Base-by-base conservation (phyloP, 495 filamentous ascomycete species). In the Podospora bellae-mahoneyi region DNA sequence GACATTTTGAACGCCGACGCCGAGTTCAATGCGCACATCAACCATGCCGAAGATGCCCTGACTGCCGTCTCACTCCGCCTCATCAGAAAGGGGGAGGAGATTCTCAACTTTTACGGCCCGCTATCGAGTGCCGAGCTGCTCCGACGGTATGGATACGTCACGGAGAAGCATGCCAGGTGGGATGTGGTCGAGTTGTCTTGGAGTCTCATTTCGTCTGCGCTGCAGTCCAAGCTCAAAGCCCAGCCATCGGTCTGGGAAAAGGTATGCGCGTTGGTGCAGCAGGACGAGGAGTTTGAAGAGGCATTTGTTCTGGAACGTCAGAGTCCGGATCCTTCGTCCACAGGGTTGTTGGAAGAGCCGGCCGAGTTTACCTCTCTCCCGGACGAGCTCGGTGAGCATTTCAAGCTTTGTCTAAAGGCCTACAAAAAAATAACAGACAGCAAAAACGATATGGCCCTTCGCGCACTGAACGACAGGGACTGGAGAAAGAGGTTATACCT, bases 1-100 rank as follows among this genome's bases (percentile, higher is more conserved):
- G 94, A 98, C 76, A 88, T 97, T 69, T 85, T 97, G 15, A 98
- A 98, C 74, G 94, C 94, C 1, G 91, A 98, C 75, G 92, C 91
- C 2, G 88, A 91, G 70, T 88, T 88, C 64, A 96, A 96, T 67
- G 87, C 91, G 10, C 88, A 89, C 62, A 86, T 94, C 7, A 91
- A 89, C 72, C 90, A 94, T 72, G 87, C 87, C 66, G 86, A 87
- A 58, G 82, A 84, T 9, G 78, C 77, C 30, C 77, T 94, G 26
- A 85, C 86, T 18, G 92, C 92, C 79, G 88, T 86, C 60, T 80
- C 89, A 2, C 82, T 91, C 68, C 85, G 88, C 62, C 74, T 84
- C 0, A 91, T 97, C 70, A 73, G 72, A 9, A 81, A 83, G 5
- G 90, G 90, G n/a, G 87, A 92, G 64, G 92, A 97, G 74, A 88